A percentile compares a stretch with the other conserved stretches of the same genome.
phyloP scores from a whole-genome alignment of 768 basidiomycete species.

The Gloeophyllum trabeum region DNA sequence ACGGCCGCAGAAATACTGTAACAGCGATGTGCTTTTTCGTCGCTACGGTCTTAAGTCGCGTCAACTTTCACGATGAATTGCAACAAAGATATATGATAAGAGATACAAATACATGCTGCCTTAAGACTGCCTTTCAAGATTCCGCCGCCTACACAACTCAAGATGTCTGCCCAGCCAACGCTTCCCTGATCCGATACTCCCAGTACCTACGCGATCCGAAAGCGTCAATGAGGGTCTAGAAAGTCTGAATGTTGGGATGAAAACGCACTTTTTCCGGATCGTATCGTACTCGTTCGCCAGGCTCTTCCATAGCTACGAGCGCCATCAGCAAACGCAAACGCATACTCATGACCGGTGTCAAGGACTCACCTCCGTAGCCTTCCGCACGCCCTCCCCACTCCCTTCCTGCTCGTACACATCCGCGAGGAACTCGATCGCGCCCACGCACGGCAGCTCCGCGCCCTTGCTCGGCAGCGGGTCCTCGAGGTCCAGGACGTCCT shows the following conservation, averaged over 20 bases:
- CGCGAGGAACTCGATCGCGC: constrained; percentile 80
- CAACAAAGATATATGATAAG: too few species aligned
- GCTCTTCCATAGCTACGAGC: constrained; percentile 52
- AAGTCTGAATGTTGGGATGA: neutral
- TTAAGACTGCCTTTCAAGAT: too few species aligned
- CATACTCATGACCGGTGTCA: neutral
- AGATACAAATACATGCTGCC: too few species aligned
- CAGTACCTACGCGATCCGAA: constrained; percentile 46
- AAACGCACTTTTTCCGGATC: constrained; percentile 64
- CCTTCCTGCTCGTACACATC: constrained; percentile 51
- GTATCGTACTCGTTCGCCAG: constrained; percentile 62
- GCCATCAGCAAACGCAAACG: neutral
- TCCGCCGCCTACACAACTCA: too few species aligned
- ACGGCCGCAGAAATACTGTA: too few species aligned
- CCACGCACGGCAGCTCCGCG: constrained; percentile 65
- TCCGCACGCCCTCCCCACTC: constrained; percentile 33
- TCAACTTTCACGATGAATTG: too few species aligned
- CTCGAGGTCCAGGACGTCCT: constrained; percentile 57
- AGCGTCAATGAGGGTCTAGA: too few species aligned
- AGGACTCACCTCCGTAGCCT: constrained; percentile 21
- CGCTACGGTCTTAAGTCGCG: too few species aligned
- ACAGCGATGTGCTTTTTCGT: too few species aligned
- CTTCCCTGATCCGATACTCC: constrained; percentile 60
- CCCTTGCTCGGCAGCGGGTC: constrained; percentile 54
- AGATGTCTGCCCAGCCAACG: too few species aligned